Evolutionary conservation across 331 rosid genomes (phyloP), one percentile per base, ranked within the genome.

Genomic region (Cydonia oblonga): DNA sequence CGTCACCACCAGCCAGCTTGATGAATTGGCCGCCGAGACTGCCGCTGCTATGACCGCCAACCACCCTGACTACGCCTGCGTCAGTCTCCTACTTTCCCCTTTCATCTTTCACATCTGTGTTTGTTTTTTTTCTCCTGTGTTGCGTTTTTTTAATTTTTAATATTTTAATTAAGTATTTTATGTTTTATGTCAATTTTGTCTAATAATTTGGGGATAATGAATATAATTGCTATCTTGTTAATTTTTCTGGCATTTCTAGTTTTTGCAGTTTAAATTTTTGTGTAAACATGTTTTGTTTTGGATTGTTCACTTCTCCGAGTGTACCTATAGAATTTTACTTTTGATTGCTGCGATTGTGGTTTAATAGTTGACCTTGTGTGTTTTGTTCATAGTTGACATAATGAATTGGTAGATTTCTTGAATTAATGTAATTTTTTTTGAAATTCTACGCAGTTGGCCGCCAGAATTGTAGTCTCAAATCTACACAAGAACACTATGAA

Each of bases 381-480:
- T 46, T 49, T 49, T 32, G 58, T 54, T 53, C 53, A 15, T 30
- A 52, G 32, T 38, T 18, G 28, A 9, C 13, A 58, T 33, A 14
- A 14, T 33, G 38, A 16, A 57, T 70, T 57, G 38, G 25, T 26
- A 26, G 56, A 19, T 24, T 60, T 59, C 9, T 19, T 1, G 44
- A 26, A 12, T 59, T 72, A 51, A 59, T 42, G 4, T 57, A 35
- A 53, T 22, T 75, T 70, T 52, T 60, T 2, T 25, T 74, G 13
- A 28, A 70, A 38, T 35, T 40, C 30, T 58, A 66, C 44, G 83
- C 84, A 93, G 98, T 77, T 93, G 92, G 97, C 97, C 68, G 98
- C 98, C 4, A 86, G 98, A 80, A 89, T 93, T 64, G 97, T 86
- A 5, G 98, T 93, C 58, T 93, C 98, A 0, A 93, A 93, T 83